These are phyloP conservation scores for Omphalotus guepiniiformis DNA, from an alignment of 768 basidiomycete species.

Conservation along the genomic window DNA sequence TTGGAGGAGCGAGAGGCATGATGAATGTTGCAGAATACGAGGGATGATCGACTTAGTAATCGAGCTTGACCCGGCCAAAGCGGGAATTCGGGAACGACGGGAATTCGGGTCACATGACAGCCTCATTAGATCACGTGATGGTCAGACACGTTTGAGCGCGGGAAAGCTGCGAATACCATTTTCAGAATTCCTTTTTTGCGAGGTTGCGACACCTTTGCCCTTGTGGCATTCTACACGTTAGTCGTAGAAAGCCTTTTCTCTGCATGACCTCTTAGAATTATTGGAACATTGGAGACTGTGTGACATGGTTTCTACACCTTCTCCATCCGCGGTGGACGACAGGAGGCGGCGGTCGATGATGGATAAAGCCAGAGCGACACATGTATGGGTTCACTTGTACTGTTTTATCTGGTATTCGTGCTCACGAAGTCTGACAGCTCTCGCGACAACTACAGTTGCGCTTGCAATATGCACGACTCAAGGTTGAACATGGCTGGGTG, in stretches of 20 bases:
- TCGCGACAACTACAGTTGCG: constrained; percentile 70
- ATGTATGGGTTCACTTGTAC: constrained; percentile 7
- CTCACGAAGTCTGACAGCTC: constrained; percentile 35
- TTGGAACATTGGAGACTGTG: background rate
- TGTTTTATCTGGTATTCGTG: background rate
- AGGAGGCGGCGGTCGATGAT: background rate
- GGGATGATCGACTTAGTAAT: background rate
- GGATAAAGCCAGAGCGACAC: constrained; percentile 4
- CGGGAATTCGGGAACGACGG: background rate
- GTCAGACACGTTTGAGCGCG: background rate
- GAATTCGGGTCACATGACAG: background rate
- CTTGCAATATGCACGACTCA: constrained; percentile 71
- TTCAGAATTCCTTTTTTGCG: background rate
- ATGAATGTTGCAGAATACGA: background rate
- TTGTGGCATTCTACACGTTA: no score
- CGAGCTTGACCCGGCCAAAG: background rate
- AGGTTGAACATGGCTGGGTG: constrained; percentile 83
- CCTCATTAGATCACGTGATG: background rate
- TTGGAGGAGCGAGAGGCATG: constrained; percentile 75
- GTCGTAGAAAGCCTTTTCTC: no score
- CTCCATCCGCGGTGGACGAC: background rate
- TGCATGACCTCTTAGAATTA: background rate
- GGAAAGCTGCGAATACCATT: background rate
- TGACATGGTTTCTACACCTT: constrained; percentile 2
- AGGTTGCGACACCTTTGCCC: no score